phyloP scores from a whole-genome alignment of 306 rosid genomes.

The Ormosia emarginata region DNA sequence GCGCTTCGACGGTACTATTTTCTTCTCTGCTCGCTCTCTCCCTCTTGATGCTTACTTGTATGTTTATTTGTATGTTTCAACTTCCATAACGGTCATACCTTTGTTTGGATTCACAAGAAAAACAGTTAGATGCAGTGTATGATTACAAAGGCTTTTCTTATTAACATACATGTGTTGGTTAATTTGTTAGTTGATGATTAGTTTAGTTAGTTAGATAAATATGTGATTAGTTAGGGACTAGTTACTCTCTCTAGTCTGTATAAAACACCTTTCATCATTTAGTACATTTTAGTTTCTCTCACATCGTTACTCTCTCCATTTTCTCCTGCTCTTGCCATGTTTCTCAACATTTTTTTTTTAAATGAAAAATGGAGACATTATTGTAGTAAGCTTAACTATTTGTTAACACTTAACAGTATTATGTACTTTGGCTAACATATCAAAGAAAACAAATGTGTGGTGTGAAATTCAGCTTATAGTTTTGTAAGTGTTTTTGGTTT shows the following conservation, averaged over 20 bases:
- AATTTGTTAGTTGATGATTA: neutral
- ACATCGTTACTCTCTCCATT: neutral
- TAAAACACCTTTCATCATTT: neutral
- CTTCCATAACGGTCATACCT: neutral
- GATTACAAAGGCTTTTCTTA: too few relatives aligned
- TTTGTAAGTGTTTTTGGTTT: neutral
- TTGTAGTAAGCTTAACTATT: neutral
- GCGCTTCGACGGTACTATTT: conserved; percentile 63
- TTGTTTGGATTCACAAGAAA: neutral
- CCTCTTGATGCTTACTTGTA: neutral
- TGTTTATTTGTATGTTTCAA: neutral
- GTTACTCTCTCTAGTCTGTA: too few relatives aligned
- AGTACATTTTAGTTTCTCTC: neutral
- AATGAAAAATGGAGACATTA: neutral
- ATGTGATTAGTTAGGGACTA: neutral
- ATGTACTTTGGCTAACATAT: neutral
- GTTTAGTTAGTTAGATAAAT: conserved; percentile 3
- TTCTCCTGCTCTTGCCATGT: neutral
- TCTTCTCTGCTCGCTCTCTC: neutral
- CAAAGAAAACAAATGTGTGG: neutral
- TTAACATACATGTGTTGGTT: neutral
- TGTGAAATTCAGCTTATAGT: neutral
- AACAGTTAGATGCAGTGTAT: neutral
- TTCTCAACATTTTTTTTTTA: neutral
- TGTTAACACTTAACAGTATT: neutral